phyloP scores from a whole-genome alignment of 2,329 filamentous ascomycete species.

The Penicillium sp. region DNA sequence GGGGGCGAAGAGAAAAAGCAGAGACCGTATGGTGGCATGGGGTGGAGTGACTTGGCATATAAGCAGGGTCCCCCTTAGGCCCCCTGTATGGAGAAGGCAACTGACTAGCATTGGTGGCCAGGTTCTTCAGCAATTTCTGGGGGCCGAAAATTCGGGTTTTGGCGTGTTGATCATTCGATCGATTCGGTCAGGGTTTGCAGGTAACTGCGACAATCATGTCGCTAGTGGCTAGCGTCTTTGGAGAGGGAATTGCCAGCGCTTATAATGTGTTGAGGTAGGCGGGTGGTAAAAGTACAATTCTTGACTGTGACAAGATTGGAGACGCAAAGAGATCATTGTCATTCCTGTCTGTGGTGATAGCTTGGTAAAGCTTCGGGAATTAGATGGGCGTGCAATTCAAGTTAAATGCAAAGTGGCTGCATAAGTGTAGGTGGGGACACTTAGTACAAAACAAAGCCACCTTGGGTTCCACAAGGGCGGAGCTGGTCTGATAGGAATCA shows the following conservation, averaged over 20 bases:
- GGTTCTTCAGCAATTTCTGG: neutral
- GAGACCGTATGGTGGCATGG: neutral
- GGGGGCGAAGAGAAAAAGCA: neutral
- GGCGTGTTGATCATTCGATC: neutral
- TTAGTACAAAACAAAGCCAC: neutral
- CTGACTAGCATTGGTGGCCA: slow-evolving; percentile 1
- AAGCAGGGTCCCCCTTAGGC: neutral
- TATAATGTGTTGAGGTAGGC: too few species aligned
- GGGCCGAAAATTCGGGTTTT: neutral
- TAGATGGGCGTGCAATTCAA: too few species aligned
- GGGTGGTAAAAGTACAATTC: too few species aligned
- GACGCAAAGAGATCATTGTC: too few species aligned
- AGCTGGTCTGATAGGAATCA: neutral
- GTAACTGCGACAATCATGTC: neutral
- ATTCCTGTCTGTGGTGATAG: too few species aligned
- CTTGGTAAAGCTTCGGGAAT: too few species aligned
- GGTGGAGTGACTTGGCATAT: neutral
- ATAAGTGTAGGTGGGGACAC: too few species aligned
- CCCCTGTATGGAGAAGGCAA: neutral
- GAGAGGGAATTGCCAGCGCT: neutral
- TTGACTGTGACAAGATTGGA: too few species aligned
- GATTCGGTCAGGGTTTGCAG: neutral
- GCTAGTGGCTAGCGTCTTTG: neutral
- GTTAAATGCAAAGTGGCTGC: too few species aligned
- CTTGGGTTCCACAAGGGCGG: neutral